Evolutionary conservation across 331 rosid species (phyloP), one percentile per base, ranked within the genome.

Genomic region (Malus hybrid): DNA sequence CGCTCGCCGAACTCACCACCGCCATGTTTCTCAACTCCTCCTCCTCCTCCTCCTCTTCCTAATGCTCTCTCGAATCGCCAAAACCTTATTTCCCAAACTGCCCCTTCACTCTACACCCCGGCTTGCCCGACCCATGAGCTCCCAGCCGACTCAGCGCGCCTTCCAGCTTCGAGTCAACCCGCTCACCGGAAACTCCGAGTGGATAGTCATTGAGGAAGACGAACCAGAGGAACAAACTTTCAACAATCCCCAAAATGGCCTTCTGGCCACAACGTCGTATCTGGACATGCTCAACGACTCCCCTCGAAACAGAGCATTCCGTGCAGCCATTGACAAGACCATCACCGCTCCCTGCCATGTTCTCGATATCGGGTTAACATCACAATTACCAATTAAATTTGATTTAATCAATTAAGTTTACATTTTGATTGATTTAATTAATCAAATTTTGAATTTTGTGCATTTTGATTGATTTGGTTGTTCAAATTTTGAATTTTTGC

Each of bases 221-320:
- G 87, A 79, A 31, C 88, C 73, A 42, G 77, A 80, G 63, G 61
- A 32, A 73, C 59, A 66, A 36, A 33, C 76, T 48, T 6, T 75
- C 14, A 71, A 69, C 3, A 65, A 66, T n/a, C 66, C 85, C 72
- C 79, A 86, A 60, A 85, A 82, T 46, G 86, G 86, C 70, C 81
- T 89, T 57, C 87, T 91, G 55, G 95, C 90, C 4, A 82, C 88
- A 16, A 93, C 98, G 33, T 93, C 97, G 60, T 93, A 91, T 76
- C 55, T 93, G 68, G 98, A 91, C 88, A 93, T 93, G 97, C 98
- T 93, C 73, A 91, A 91, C 33, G 98, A 93, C 76, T 81, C 92
- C 64, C 48, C 73, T 14, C 81, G 98, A 76, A 93, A 91, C 84
- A 88, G 81, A 31, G 92, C 95, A 19, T 93, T 65, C 70, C 90